These are phyloP conservation scores for Podaxis sp. DNA, from an alignment of 768 basidiomycete species.

Conservation along the genomic window DNA sequence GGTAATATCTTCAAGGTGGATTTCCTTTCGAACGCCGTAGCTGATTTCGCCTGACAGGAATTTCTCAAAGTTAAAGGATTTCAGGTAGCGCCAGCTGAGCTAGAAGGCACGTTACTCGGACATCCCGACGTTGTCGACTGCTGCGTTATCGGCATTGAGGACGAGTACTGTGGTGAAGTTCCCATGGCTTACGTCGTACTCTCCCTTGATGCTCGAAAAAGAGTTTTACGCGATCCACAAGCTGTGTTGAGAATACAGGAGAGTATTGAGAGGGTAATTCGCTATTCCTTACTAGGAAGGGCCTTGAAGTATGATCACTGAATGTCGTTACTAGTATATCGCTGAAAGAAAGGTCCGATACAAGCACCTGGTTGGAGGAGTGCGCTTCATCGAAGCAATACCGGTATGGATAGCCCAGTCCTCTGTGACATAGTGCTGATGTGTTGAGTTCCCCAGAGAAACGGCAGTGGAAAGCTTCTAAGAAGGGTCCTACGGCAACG, in stretches of 20 bases:
- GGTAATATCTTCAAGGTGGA: conserved; percentile 27
- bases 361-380: conserved; percentile 49
- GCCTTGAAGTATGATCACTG: no score
- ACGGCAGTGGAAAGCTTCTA: conserved; percentile 56
- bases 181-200: conserved; percentile 65
- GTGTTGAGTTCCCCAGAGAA: conserved; percentile 34
- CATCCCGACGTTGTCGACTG: conserved; percentile 59
- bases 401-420: conserved; percentile 23
- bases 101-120: conserved; percentile 48
- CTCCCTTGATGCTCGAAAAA: conserved; percentile 34
- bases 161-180: conserved; percentile 63
- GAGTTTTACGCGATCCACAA: conserved; percentile 24
- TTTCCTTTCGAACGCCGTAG: neutral
- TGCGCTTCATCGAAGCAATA: conserved; percentile 34
- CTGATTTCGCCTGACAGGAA: conserved; percentile 38
- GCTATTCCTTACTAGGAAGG: neutral
- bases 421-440: neutral
- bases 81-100: conserved; percentile 54
- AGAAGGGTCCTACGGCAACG: conserved; percentile 36
- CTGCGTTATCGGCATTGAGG: conserved; percentile 61
- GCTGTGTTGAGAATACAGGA: conserved; percentile 33
- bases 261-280: conserved; percentile 43
- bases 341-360: conserved; percentile 47
- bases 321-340: conserved; percentile 44
- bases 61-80: conserved; percentile 67